Base-by-base conservation (phyloP, 192 early-diverging fungal species). In the Lobulomyces angularis region DNA sequence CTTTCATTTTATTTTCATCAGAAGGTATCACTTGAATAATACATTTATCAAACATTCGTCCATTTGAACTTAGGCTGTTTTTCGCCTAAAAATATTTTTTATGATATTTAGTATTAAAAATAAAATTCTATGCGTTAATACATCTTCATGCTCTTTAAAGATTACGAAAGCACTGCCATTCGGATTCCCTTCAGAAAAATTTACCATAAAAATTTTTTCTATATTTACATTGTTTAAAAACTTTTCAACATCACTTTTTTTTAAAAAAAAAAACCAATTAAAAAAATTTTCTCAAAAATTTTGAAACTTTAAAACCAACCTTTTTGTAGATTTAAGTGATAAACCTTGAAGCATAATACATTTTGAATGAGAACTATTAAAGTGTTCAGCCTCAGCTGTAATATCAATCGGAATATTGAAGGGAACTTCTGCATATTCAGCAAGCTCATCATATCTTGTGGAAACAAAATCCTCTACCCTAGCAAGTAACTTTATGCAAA, bases 131-230 rank as follows among this genome's bases (percentile, higher is more conserved):
- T n/a, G 69, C 19, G 59, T 42, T 43, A 71, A 62, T 18, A 81
- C 80, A 49, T 84, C 82, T 9, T 59, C 51, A 48, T 84, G 82
- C 24, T 55, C 54, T n/a, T 54, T 62, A 37, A 83, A 80, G 0
- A 80, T 56, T 23, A 56, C 63, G 43, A 80, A 80, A 20, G 79
- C 82, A 25, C 67, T 53, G 4, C 77, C 77, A 41, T 74, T 77
- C 5, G 81, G 67, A 36, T 73, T 63, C 9, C 62, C 54, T 29
- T 83, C 68, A 7, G 61, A 42, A 23, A 65, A 58, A 30, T 69
- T 56, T 22, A 76, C 48, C 76, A 84, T 76, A 65, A 62, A 77
- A 37, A 83, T 53, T 11, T 58, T 61, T 3, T 56, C 65, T 5
- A 79, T 62, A 29, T 59, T 41, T 8, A 82, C 50, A 8, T 73